Base-by-base conservation (phyloP, 768 basidiomycete species). In the Rhodotorula babjevae region DNA sequence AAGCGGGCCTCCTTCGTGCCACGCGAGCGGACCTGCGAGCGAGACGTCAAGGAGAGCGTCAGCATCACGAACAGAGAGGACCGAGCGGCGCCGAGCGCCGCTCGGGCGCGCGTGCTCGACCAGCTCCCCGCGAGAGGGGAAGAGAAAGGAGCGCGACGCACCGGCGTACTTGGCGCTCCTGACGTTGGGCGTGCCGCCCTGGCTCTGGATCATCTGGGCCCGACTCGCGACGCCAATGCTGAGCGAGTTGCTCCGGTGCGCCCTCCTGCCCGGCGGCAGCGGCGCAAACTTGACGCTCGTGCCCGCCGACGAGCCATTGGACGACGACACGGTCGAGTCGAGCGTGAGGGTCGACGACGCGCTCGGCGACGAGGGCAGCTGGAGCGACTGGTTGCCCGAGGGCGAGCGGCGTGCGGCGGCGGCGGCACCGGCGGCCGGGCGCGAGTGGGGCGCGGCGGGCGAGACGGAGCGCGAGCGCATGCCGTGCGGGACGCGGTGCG, bases 171-270 rank as follows among this genome's bases (percentile, higher is more conserved):
- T n/a, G 12, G 67, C 69, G 23, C 68, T 57, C 12, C 68, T 40
- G 2, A 63, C 44, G 44, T 66, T 61, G 4, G 69, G 61, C 33
- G 40, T n/a, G 11, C 67, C 74, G 0, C 70, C 70, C 42, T 72
- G 71, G 5, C 58, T 61, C 42, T 46, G 46, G 19, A 76, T 72
- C 71, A 76, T 69, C 31, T 61, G 62, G 9, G 74, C 71, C 0
- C 74, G 65, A n/a, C 65, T 63, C 8, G 74, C 74, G 27, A 76
- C 74, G 3, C 74, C 74, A 21, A 76, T 56, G 12, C 61, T 61
- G 36, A 76, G 62, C 67, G 69, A 71, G 61, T 76, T 76, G 64
- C 50, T 55, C 64, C 74, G 21, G 65, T 72, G 44, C 63, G 66
- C 46, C 61, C 63, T 49, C 18, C 63, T 49, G 1, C 70, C 70